These are phyloP conservation scores for Gentiana dahurica DNA, from an alignment of 257 asterid genomes.

Conservation along the genomic window DNA sequence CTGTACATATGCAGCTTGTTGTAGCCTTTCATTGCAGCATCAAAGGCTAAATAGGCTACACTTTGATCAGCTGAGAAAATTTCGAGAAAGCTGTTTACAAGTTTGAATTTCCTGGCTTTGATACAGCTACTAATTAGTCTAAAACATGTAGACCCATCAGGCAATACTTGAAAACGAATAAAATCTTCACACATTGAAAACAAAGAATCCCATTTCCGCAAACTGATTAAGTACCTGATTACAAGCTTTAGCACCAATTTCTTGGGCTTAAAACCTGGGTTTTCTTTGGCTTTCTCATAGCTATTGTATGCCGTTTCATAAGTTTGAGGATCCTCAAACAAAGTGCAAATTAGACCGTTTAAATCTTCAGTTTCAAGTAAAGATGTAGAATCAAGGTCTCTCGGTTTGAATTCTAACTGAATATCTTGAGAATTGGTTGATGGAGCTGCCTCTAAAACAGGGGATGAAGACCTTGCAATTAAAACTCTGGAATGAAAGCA, in stretches of 20 bases:
- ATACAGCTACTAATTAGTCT: slow-evolving; percentile 43
- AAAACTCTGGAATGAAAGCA: slow-evolving; percentile 32
- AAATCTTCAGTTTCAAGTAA: slow-evolving; percentile 33
- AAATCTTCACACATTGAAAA: slow-evolving; percentile 45
- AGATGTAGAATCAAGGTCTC: slow-evolving; percentile 19
- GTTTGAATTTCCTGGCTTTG: slow-evolving; percentile 62
- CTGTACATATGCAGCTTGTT: slow-evolving; percentile 83
- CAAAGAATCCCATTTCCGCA: slow-evolving; percentile 45
- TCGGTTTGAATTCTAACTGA: slow-evolving; percentile 30
- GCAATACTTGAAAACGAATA: slow-evolving; percentile 30
- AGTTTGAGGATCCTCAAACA: slow-evolving; percentile 55
- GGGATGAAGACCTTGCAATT: slow-evolving; percentile 40
- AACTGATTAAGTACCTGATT: slow-evolving; percentile 50
- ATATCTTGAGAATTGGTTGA: slow-evolving; percentile 20
- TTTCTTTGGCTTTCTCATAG: slow-evolving; percentile 45
- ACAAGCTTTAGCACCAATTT: slow-evolving; percentile 46
- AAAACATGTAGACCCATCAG: slow-evolving; percentile 44
- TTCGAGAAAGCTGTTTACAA: slow-evolving; percentile 44
- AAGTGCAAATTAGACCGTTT: slow-evolving; percentile 45
- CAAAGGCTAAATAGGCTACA: slow-evolving; percentile 48
- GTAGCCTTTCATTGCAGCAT: slow-evolving; percentile 73
- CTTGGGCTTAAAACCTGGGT: slow-evolving; percentile 38
- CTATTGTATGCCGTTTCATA: slow-evolving; percentile 44
- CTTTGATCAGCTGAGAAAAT: slow-evolving; percentile 25
- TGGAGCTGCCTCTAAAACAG: slow-evolving; percentile 26